These are phyloP conservation scores for Schizophyllum amplum DNA, from an alignment of 1,284 basidiomycete genomes.

Conservation along the genomic window DNA sequence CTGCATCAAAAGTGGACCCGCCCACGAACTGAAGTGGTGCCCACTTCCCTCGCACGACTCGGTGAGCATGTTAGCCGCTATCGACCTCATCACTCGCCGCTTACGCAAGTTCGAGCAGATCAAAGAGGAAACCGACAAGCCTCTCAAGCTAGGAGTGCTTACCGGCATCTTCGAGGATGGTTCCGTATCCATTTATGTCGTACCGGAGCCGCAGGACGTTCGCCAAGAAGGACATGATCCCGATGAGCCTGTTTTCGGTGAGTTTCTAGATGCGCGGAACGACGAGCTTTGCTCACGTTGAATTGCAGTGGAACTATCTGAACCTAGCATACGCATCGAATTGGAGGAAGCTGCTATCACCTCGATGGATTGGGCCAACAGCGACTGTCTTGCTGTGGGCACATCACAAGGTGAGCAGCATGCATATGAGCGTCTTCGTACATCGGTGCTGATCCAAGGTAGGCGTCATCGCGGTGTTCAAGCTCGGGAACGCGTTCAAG, in stretches of 20 bases:
- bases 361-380: constrained; percentile 83
- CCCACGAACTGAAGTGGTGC: constrained; percentile 81
- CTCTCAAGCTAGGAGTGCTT: constrained; percentile 74
- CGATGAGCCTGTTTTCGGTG: constrained; percentile 33
- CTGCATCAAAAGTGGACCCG: constrained; percentile 69
- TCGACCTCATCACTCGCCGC: not conserved
- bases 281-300: not conserved
- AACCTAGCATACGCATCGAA: constrained; percentile 63
- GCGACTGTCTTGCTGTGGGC: constrained; percentile 69
- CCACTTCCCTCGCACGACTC: constrained; percentile 72
- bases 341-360: constrained; percentile 66
- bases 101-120: constrained; percentile 16
- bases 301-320: constrained; percentile 44
- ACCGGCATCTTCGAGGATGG: constrained; percentile 83
- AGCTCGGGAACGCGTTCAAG: constrained; percentile 49
- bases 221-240: constrained; percentile 18
- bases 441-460: not conserved
- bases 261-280: constrained; percentile 5
- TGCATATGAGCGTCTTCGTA: not conserved
- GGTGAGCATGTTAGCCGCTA: constrained; percentile 18
- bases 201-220: constrained; percentile 68
- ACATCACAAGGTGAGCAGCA: constrained; percentile 66
- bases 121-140: constrained; percentile 12
- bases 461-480: constrained; percentile 74
- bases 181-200: constrained; percentile 61